Conservation (phyloP, 2,329 filamentous ascomycete genomes). For the Cladosporium halotolerans region DNA sequence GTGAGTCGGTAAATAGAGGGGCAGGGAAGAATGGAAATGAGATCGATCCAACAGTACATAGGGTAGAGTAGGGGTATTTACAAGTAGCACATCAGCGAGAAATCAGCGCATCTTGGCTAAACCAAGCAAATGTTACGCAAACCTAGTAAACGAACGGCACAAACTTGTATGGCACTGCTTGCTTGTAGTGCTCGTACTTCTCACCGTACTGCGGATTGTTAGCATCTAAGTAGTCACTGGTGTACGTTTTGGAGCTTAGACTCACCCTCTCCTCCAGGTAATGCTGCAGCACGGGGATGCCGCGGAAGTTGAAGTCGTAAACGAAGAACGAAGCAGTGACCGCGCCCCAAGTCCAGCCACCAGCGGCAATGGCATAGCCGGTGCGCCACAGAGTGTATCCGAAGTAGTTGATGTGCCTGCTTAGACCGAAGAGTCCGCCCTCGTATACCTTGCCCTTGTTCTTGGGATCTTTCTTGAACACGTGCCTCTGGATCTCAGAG, state of each 20-base stretch:
- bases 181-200: slow-evolving; percentile 34
- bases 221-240: not conserved
- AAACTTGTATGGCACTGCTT: slow-evolving; percentile 34
- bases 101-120: not conserved
- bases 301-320: slow-evolving; percentile 40
- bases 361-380: slow-evolving; percentile 44
- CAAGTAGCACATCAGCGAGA: not conserved
- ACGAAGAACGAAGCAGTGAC: slow-evolving; percentile 37
- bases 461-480: slow-evolving; percentile 45
- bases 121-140: not conserved
- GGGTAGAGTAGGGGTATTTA: slow-evolving; percentile 7
- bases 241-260: slow-evolving; percentile 1
- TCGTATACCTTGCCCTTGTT: slow-evolving; percentile 50
- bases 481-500: slow-evolving; percentile 51
- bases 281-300: slow-evolving; percentile 43
- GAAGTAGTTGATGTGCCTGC: slow-evolving; percentile 51
- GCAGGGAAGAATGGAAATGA: not conserved
- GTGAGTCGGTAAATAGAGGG: too few species aligned
- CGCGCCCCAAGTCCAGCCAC: slow-evolving; percentile 42
- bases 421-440: slow-evolving; percentile 44
- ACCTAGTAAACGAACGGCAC: slow-evolving; percentile 29
- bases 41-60: not conserved
- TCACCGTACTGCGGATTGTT: slow-evolving; percentile 32
- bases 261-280: slow-evolving; percentile 42
- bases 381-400: slow-evolving; percentile 48